These are phyloP conservation scores for Bifiguratus adelaidae DNA, from an alignment of 192 early-diverging fungal genomes.

Conservation along the genomic window DNA sequence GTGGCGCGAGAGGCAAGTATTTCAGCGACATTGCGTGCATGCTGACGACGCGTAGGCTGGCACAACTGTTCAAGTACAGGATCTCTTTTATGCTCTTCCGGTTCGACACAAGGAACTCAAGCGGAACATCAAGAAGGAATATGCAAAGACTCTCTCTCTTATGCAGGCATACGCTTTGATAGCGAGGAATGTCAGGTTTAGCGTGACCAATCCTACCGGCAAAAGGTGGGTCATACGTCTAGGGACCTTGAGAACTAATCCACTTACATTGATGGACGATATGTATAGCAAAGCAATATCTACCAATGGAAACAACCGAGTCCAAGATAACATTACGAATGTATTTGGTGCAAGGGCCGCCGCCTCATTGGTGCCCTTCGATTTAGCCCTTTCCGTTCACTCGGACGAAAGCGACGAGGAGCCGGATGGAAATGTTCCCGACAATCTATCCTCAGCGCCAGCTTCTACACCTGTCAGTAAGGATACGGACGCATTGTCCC, in stretches of 20 bases:
- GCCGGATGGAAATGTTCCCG: no score
- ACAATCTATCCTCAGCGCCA: no score
- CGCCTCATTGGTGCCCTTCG: conserved; percentile 31
- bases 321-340: conserved; percentile 61
- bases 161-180: conserved; percentile 83
- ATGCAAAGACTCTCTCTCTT: conserved; percentile 58
- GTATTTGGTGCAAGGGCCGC: conserved; percentile 62
- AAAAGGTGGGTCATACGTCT: conserved; percentile 30
- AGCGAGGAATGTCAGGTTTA: conserved; percentile 52
- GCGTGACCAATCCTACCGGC: conserved; percentile 43
- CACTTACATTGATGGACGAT: neutral
- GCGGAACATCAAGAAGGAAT: conserved; percentile 74
- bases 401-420: neutral
- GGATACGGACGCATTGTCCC: no score
- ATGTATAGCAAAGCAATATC: conserved; percentile 25
- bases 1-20: conserved; percentile 37
- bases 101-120: conserved; percentile 82
- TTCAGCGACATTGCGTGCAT: conserved; percentile 4
- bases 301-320: conserved; percentile 45
- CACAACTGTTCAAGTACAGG: conserved; percentile 65
- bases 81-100: conserved; percentile 77
- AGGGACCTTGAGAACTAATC: neutral
- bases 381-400: conserved; percentile 20
- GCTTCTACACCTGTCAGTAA: no score
- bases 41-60: conserved; percentile 26